These are phyloP conservation scores for Blechomonas ayalai DNA, from an alignment of 208 protist species.

Conservation along the genomic window DNA sequence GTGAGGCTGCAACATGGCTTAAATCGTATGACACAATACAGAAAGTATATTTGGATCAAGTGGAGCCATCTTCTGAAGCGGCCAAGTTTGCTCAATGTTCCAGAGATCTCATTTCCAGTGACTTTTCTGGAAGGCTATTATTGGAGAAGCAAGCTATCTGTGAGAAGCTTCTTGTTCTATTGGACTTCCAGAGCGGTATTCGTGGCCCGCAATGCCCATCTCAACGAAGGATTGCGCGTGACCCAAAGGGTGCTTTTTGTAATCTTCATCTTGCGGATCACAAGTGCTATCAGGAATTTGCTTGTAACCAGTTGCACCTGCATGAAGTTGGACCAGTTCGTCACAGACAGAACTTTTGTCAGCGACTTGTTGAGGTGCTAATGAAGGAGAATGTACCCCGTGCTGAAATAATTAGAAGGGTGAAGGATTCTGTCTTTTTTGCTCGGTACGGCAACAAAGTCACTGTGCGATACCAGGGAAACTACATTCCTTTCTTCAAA, in stretches of 20 bases:
- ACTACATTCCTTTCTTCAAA: conserved; percentile 86
- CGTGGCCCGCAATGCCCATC: conserved; percentile 66
- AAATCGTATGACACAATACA: conserved; percentile 73
- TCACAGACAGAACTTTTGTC: conserved; percentile 73
- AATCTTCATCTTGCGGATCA: conserved; percentile 84
- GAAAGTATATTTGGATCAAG: conserved; percentile 67
- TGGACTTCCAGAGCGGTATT: conserved; percentile 79
- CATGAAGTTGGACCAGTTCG: conserved; percentile 73
- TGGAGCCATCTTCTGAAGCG: conserved; percentile 22
- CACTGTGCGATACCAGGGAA: conserved; percentile 68
- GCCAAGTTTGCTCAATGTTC: conserved; percentile 50
- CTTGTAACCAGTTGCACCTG: conserved; percentile 82
- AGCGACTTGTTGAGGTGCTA: conserved; percentile 55
- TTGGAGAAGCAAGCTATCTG: conserved; percentile 27
- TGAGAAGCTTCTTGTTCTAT: conserved; percentile 45
- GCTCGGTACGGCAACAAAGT: conserved; percentile 85
- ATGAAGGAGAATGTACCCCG: conserved; percentile 45
- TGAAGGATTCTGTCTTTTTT: conserved; percentile 86
- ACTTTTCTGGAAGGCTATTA: conserved; percentile 16
- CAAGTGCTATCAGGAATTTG: conserved; percentile 84
- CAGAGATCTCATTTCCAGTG: conserved; percentile 30
- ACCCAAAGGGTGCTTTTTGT: conserved; percentile 84
- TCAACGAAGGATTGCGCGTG: conserved; percentile 69
- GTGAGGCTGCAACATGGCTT: conserved; percentile 42
- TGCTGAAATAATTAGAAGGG: conserved; percentile 46